Evolutionary conservation across 148 eudicot genomes (phyloP), one percentile per base, ranked within the genome.

Genomic region (Diospyros lotus): DNA sequence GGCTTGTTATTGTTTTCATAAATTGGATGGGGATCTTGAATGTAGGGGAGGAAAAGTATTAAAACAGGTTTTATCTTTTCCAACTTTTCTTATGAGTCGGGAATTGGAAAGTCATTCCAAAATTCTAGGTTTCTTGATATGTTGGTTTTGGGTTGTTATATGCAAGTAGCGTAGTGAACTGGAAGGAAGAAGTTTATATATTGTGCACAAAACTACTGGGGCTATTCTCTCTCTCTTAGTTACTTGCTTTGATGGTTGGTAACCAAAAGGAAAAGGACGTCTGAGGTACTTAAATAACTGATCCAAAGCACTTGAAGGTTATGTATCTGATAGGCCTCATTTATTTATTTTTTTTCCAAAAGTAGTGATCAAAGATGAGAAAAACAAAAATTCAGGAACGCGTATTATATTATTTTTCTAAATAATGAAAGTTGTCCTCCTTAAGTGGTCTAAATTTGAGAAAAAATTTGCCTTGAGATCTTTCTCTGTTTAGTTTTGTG

Each of bases 81-180:
- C n/a, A 1, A 48, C 46, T 44, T 39, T 53, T 58, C 6, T 68
- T 28, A 45, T 9, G 17, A 56, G 54, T 58, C 42, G 44, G 28
- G 77, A 66, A 66, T 66, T 55, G 65, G 18, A 66, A 43, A 46
- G 42, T 65, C 39, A 50, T 14, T 56, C 70, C 65, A 64, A 7
- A 54, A 39, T 56, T 67, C 50, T 66, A 58, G 54, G 48, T 43
- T 70, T 14, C 56, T 41, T 50, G 58, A 48, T 43, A 40, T 6
- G 3, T 58, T 13, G 61, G 61, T 3, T n/a, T 69, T 58, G n/a
- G n/a, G 28, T 58, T 58, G n/a, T 8, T 58, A 3, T 3, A 14
- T 58, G 18, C 61, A 53, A 53, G 0, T 58, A n/a, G 18, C n/a
- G 61, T 58, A 7, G 28, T 58, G 3, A 58, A 14, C 3, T 58